Evolutionary conservation across 2,329 filamentous ascomycete species (phyloP).

Genomic region (Alternaria conjuncta): DNA sequence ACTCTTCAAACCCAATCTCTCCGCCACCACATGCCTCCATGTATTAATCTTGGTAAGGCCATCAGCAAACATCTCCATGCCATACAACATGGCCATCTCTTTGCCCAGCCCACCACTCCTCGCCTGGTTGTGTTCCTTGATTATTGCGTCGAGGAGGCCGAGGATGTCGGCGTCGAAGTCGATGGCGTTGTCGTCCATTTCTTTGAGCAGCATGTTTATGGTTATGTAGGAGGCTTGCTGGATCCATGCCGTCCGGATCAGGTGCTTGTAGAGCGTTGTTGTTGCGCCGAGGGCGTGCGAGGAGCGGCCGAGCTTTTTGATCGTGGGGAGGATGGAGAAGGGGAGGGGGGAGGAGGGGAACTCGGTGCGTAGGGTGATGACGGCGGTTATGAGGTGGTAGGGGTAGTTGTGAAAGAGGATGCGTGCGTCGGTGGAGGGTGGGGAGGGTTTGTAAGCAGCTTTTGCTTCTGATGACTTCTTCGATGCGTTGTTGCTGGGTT

Average conservation of each 20-base stretch:
- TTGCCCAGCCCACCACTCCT: slow-evolving; percentile 32
- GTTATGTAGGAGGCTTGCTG: slow-evolving; percentile 64
- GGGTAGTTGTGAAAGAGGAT: slow-evolving; percentile 71
- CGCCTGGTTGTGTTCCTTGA: slow-evolving; percentile 33
- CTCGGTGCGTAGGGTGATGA: slow-evolving; percentile 62
- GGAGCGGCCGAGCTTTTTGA: slow-evolving; percentile 71
- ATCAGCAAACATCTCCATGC: slow-evolving; percentile 44
- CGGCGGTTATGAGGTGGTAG: slow-evolving; percentile 63
- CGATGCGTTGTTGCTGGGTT: background rate
- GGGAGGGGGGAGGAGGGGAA: slow-evolving; percentile 68
- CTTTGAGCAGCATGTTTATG: slow-evolving; percentile 64
- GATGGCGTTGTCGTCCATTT: slow-evolving; percentile 71
- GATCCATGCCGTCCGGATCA: slow-evolving; percentile 67
- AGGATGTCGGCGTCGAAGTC: slow-evolving; percentile 61
- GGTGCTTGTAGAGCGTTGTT: slow-evolving; percentile 71
- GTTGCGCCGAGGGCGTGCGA: slow-evolving; percentile 76
- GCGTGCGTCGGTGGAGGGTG: slow-evolving; percentile 52
- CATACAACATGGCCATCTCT: slow-evolving; percentile 39
- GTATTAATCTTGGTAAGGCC: slow-evolving; percentile 35
- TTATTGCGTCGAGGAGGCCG: slow-evolving; percentile 46
- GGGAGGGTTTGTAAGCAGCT: slow-evolving; percentile 1
- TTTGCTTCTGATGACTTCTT: background rate
- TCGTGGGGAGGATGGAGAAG: slow-evolving; percentile 67
- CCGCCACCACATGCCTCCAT: slow-evolving; percentile 40
- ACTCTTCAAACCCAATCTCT: slow-evolving; percentile 33